phyloP scores from a whole-genome alignment of 2,329 filamentous ascomycete genomes.

The Venturiaceae sp. region DNA sequence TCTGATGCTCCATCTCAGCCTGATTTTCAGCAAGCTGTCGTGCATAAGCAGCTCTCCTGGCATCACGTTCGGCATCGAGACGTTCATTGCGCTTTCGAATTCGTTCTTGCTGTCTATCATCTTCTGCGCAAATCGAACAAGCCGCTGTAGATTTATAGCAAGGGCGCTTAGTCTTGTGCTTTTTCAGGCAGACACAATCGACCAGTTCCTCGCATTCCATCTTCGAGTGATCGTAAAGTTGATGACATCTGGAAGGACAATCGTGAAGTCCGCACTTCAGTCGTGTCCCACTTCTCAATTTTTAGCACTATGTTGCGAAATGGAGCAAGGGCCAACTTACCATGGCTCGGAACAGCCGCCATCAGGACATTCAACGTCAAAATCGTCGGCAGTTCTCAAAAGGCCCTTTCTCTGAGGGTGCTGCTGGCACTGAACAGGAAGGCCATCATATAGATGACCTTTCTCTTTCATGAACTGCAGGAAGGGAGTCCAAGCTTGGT shows the following conservation, averaged over 20 bases:
- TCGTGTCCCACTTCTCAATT: slow-evolving; percentile 29
- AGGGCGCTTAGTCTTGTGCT: slow-evolving; percentile 37
- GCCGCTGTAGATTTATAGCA: slow-evolving; percentile 34
- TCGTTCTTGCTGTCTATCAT: slow-evolving; percentile 36
- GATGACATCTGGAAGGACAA: slow-evolving; percentile 55
- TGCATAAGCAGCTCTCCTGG: slow-evolving; percentile 35
- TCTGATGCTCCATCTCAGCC: slow-evolving; percentile 44
- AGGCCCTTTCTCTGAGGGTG: slow-evolving; percentile 43
- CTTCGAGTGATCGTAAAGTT: slow-evolving; percentile 47
- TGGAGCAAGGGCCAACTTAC: slow-evolving; percentile 29
- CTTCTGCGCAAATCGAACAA: slow-evolving; percentile 44
- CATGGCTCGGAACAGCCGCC: slow-evolving; percentile 59
- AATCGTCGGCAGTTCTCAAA: slow-evolving; percentile 44
- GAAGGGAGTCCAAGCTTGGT: slow-evolving; percentile 46
- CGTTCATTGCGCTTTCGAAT: slow-evolving; percentile 36
- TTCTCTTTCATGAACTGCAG: slow-evolving; percentile 45
- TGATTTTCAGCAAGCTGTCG: slow-evolving; percentile 37
- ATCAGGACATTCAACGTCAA: slow-evolving; percentile 54
- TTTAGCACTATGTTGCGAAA: too few species aligned
- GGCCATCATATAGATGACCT: slow-evolving; percentile 46
- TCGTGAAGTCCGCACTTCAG: slow-evolving; percentile 50
- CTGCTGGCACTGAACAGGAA: slow-evolving; percentile 50
- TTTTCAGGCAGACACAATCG: slow-evolving; percentile 38
- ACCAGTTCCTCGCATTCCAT: slow-evolving; percentile 37
- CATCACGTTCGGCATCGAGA: slow-evolving; percentile 39